Conservation (phyloP, 208 protist genomes). For the Wallacemonas sp. region DNA sequence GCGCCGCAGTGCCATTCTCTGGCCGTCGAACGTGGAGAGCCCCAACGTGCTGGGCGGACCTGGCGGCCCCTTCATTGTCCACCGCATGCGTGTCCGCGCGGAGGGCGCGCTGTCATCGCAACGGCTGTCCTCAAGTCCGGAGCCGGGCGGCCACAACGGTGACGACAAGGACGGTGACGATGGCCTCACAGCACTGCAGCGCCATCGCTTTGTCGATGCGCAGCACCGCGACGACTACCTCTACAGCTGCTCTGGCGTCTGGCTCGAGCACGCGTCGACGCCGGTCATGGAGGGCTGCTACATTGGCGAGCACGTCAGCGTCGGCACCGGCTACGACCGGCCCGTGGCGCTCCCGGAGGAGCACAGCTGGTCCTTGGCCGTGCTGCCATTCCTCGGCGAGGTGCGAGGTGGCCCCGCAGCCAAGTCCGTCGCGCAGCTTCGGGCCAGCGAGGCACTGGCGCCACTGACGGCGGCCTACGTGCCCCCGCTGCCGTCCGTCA, state of each 20-base stretch:
- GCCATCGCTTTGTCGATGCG: conserved; percentile 1
- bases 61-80: conserved; percentile 36
- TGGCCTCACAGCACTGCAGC: not conserved
- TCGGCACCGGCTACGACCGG: conserved; percentile 16
- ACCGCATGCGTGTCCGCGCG: conserved; percentile 19
- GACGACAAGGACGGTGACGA: not conserved
- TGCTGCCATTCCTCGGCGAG: conserved; percentile 7
- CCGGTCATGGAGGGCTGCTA: conserved; percentile 24
- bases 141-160: not conserved
- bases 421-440: not conserved
- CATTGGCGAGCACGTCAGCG: conserved; percentile 27
- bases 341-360: conserved; percentile 9
- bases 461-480: conserved; percentile 1
- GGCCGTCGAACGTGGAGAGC: conserved; percentile 25
- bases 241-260: conserved; percentile 33
- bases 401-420: not conserved
- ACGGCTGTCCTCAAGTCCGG: too few relatives aligned
- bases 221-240: conserved; percentile 9
- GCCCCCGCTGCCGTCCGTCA: not conserved
- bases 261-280: conserved; percentile 24
- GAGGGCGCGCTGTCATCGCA: not conserved
- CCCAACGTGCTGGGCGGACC: conserved; percentile 22
- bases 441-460: not conserved
- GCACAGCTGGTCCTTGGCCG: not conserved
- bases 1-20: conserved; percentile 32